Conservation (phyloP, 306 rosid species). For the Myrica gale region DNA sequence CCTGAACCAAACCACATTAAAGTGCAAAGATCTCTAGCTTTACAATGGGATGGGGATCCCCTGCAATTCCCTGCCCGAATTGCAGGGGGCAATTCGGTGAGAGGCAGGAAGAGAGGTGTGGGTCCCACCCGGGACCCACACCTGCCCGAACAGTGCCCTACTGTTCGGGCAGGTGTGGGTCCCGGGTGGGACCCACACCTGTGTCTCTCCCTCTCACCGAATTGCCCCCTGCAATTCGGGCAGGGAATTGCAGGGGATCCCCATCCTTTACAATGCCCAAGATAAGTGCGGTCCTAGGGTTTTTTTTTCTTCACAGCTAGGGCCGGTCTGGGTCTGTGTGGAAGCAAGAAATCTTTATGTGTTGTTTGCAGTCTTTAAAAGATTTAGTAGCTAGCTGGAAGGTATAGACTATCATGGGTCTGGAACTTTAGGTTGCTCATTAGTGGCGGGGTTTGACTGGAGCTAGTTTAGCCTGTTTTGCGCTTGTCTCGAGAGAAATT, state of each 20-base stretch:
- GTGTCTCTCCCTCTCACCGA: too few species aligned
- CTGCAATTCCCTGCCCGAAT: too few species aligned
- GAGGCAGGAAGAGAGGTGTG: too few species aligned
- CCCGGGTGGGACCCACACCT: too few species aligned
- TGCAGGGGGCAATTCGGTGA: too few species aligned
- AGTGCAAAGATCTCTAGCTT: conserved; percentile 45
- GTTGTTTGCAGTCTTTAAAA: conserved; percentile 19
- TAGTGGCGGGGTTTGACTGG: conserved; percentile 33
- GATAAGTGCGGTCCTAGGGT: conserved; percentile 23
- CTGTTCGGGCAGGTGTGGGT: too few species aligned
- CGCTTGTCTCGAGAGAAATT: not conserved
- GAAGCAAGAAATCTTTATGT: conserved; percentile 37
- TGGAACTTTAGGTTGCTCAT: conserved; percentile 14
- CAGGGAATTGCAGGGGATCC: too few species aligned
- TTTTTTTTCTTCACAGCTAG: conserved; percentile 29
- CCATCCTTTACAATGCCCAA: conserved; percentile 44
- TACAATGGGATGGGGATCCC: too few species aligned
- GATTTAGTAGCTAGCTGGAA: conserved; percentile 27
- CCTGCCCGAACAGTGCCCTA: too few species aligned
- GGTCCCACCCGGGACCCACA: too few species aligned
- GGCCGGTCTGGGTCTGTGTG: not conserved
- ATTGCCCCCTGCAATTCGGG: too few species aligned
- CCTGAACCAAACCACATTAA: conserved; percentile 28
- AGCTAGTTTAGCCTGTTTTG: not conserved
- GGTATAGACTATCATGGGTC: conserved; percentile 38